These are phyloP conservation scores for Phyllosticta paracitricarpa DNA, from an alignment of 2,329 filamentous ascomycete genomes.

Conservation along the genomic window DNA sequence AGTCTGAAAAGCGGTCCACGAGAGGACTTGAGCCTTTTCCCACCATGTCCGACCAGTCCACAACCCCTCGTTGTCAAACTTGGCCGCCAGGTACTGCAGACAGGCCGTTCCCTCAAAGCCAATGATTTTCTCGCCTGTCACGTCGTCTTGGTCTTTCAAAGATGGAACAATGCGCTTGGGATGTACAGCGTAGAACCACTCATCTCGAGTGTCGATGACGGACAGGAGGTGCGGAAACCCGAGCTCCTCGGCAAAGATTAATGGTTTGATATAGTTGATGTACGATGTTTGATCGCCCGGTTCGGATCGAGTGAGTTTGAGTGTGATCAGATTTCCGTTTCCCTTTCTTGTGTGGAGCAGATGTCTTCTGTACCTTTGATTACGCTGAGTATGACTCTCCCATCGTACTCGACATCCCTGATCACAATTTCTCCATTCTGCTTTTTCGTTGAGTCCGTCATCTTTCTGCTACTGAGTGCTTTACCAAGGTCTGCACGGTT, in stretches of 20 bases:
- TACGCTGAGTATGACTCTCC: conserved; percentile 19
- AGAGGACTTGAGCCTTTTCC: conserved; percentile 21
- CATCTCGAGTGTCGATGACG: conserved; percentile 24
- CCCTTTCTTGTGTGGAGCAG: background rate
- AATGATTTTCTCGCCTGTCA: conserved; percentile 18
- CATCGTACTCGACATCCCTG: conserved; percentile 14
- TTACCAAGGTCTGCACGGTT: no score
- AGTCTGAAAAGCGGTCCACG: conserved; percentile 29
- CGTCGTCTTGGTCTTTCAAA: conserved; percentile 22
- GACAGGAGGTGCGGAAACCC: conserved; percentile 22
- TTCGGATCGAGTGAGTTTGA: no score
- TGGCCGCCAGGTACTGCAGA: conserved; percentile 27
- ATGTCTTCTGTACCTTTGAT: conserved; percentile 16
- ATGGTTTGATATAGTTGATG: conserved; percentile 33
- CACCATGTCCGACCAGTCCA: conserved; percentile 22
- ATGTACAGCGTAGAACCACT: conserved; percentile 27
- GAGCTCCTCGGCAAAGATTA: conserved; percentile 29
- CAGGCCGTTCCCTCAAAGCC: conserved; percentile 32
- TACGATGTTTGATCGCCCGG: conserved; percentile 26
- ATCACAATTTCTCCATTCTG: conserved; percentile 2
- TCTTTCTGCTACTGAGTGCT: no score
- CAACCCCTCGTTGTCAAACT: conserved; percentile 25
- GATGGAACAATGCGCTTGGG: conserved; percentile 29
- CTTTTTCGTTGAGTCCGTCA: no score
- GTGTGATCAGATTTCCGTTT: background rate